Base-by-base conservation (phyloP, 208 protist genomes). In the Naegleria fowleri region DNA sequence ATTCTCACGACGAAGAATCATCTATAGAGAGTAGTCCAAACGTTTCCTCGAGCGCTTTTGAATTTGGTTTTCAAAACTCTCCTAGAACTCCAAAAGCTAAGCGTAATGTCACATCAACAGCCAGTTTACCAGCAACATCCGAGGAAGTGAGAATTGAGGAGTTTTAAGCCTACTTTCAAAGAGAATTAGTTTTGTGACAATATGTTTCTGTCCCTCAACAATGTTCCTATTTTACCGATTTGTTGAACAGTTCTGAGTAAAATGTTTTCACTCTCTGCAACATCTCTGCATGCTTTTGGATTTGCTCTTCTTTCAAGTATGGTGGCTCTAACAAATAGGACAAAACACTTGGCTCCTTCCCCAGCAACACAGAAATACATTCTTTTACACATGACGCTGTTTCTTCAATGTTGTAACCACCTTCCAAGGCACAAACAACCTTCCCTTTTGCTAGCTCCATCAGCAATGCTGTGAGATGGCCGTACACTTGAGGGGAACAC, bases 391-490 rank as follows among this genome's bases (percentile, higher is more conserved):
- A 87, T 25, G 6, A 6, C 3, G 83, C 83, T 38, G 76, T 84
- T 84, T 84, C 33, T 39, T 40, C 38, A 59, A 91, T 43, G 22
- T 92, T 94, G 92, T 98, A 98, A 43, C 97, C 97, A 41, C 97
- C 97, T 92, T 98, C 96, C 13, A 98, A 93, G 0, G 93, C 96
- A 3, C 96, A 94, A 0, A 98, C 96, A 15, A 98, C 90, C 16
- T 90, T 75, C 11, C 90, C 90, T 6, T 90, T 58, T 0, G 90
- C 92, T 5, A 91, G 48, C 13, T 15, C 0, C 85, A 67, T 59
- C 6, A 94, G 76, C 91, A 55, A 39, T 2, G 29, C n/a, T 29
- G 92, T 92, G 5, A 94, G 39, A 48, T 93, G 76, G 5, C 90
- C 91, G 51, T 75, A 94, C 33, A 92, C 58, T 22, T 15, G 40